A percentile compares a stretch with the other conserved stretches of the same genome.
phyloP scores from a whole-genome alignment of 768 basidiomycete genomes.

The Termitomyces sp. region DNA sequence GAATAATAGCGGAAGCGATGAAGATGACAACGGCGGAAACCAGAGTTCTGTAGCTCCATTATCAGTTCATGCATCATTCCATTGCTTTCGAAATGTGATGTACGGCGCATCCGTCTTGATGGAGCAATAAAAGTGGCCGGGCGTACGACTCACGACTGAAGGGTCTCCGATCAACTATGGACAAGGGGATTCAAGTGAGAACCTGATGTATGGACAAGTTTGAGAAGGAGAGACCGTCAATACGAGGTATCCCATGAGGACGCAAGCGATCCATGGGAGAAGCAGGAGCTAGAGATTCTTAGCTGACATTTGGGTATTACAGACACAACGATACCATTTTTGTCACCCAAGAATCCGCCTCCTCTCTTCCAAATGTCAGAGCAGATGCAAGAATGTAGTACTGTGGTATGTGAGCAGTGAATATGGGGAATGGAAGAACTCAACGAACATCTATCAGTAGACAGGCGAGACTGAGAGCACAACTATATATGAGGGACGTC shows the following conservation, averaged over 20 bases:
- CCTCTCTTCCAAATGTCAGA: neutral
- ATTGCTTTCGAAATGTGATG: neutral
- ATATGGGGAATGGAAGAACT: neutral
- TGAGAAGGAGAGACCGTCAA: neutral
- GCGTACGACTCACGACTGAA: neutral
- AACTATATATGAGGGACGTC: neutral
- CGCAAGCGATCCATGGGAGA: neutral
- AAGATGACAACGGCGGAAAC: neutral
- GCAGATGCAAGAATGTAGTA: neutral
- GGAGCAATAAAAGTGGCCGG: neutral
- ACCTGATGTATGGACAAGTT: neutral
- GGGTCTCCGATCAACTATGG: neutral
- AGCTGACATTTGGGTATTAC: neutral
- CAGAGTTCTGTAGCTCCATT: neutral
- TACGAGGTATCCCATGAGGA: neutral
- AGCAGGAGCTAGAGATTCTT: neutral
- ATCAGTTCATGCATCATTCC: too few relatives aligned
- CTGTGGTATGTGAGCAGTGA: neutral
- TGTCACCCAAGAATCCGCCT: neutral
- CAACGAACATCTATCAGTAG: neutral
- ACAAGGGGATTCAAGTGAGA: neutral
- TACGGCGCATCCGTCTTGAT: neutral
- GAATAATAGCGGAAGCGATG: neutral
- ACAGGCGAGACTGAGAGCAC: neutral
- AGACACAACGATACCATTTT: neutral